A percentile compares a stretch with the other conserved stretches of the same genome.
These are phyloP conservation scores for Scleroderma citrinum DNA, from an alignment of 768 basidiomycete genomes.

Conservation along the genomic window DNA sequence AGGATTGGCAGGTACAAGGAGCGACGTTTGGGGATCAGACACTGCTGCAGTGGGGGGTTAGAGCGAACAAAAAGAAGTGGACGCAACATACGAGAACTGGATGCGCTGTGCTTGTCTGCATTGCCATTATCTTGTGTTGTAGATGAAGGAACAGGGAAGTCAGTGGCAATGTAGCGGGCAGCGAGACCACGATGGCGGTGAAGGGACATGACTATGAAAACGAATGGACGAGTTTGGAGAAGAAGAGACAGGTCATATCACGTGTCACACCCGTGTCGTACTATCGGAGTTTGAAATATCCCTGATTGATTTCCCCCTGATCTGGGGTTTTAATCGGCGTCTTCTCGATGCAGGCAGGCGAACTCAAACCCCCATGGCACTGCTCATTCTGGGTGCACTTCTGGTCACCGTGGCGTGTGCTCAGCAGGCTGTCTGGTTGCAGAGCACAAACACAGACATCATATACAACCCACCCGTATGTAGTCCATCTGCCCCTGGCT, in stretches of 20 bases:
- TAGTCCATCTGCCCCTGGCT: conserved; percentile 8
- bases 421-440: conserved; percentile 17
- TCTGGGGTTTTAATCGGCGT: neutral
- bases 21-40: conserved; percentile 3
- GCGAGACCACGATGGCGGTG: conserved; percentile 12
- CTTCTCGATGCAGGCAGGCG: too few relatives aligned
- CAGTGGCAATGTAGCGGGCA: conserved; percentile 9
- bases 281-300: neutral
- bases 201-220: conserved; percentile 18
- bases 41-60: conserved; percentile 1
- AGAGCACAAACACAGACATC: conserved; percentile 19
- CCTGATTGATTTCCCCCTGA: neutral
- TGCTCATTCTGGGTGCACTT: conserved; percentile 4
- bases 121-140: neutral
- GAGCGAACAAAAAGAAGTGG: conserved; percentile 1
- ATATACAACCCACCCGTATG: conserved; percentile 25
- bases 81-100: neutral
- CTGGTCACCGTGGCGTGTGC: conserved; percentile 9
- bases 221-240: conserved; percentile 10
- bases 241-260: neutral
- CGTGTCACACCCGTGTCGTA: too few relatives aligned
- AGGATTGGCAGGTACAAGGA: conserved; percentile 4
- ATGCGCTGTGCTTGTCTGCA: neutral
- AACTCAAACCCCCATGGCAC: too few relatives aligned
- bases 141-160: neutral